These are phyloP conservation scores for Casuarina cunninghamiana DNA, from an alignment of 306 rosid species.

Conservation along the genomic window DNA sequence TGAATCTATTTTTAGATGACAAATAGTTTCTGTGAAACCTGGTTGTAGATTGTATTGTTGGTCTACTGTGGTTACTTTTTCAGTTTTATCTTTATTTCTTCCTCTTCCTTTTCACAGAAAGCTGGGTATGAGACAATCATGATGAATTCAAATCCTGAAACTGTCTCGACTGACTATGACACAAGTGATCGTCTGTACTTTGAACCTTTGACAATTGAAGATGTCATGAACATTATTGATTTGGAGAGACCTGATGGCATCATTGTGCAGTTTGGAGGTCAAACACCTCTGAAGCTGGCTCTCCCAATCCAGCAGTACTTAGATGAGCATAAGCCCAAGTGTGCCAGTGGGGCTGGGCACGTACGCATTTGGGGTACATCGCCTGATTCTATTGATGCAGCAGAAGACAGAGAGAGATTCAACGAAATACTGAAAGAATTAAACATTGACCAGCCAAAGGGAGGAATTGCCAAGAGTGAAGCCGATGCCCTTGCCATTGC, in stretches of 20 bases:
- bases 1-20: background rate
- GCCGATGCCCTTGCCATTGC: constrained; percentile 86
- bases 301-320: constrained; percentile 82
- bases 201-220: constrained; percentile 91
- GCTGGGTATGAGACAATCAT: constrained; percentile 94
- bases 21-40: background rate
- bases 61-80: background rate
- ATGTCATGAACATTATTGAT: constrained; percentile 80
- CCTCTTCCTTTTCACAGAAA: constrained; percentile 53
- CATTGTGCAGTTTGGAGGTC: constrained; percentile 99
- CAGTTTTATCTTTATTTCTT: background rate
- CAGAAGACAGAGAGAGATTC: constrained; percentile 96
- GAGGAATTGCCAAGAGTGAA: constrained; percentile 97
- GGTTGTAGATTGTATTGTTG: background rate
- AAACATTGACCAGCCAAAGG: constrained; percentile 93
- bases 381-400: constrained; percentile 93
- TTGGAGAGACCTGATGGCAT: constrained; percentile 97
- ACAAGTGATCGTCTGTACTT: constrained; percentile 95
- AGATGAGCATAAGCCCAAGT: constrained; percentile 71
- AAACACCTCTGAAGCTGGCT: constrained; percentile 88
- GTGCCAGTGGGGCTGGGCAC: constrained; percentile 65
- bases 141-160: constrained; percentile 99
- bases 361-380: constrained; percentile 97
- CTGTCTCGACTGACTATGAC: constrained; percentile 96
- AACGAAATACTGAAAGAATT: constrained; percentile 74